Evolutionary conservation across 345 rosid genomes (phyloP), one percentile per base, ranked within the genome.

Genomic region (Pistacia vera): DNA sequence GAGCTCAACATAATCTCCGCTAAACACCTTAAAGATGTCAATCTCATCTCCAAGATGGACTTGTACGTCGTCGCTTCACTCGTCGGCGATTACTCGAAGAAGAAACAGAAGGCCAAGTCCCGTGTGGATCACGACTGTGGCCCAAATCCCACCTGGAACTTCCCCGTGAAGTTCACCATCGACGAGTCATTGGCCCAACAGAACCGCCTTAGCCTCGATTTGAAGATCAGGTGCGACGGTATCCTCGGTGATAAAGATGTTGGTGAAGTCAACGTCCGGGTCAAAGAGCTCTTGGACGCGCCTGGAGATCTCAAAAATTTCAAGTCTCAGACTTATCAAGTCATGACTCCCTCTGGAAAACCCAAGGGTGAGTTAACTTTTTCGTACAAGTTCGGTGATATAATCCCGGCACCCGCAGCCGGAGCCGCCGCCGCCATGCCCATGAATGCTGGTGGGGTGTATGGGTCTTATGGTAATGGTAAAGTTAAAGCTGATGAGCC

Each of bases 1-100:
- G 94, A 95, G 8, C 81, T 95, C 84, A 93, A 88, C 79, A 75
- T 91, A 18, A 76, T 80, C 81, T 89, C 94, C 10, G 98, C 97
- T 33, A 88, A 85, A 61, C 87, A 83, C 73, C 87, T 95, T 33
- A 86, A 93, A 75, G 81, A 91, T 67, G 94, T 90, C 70, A 93
- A 93, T 36, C 79, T 88, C 13, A 63, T 95, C 78, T 73, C 90
- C 63, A 95, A 89, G 74, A 95, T 93, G 98, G 97, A 91, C 66
- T 95, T 88, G 2, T 95, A 91, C 87, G 93, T 83, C 20, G 82
- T 88, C 79, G 89, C 83, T 81, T 87, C 81, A 13, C 75, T 95
- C 83, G 18, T 75, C 72, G 95, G 97, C 51, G 93, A 83, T 66
- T 63, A 80, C 1, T 60, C 25, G 30, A 63, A 11, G 61, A 73